These are phyloP conservation scores for Proliferodiscus dingleyae DNA, from an alignment of 2,329 filamentous ascomycete genomes.

Conservation along the genomic window DNA sequence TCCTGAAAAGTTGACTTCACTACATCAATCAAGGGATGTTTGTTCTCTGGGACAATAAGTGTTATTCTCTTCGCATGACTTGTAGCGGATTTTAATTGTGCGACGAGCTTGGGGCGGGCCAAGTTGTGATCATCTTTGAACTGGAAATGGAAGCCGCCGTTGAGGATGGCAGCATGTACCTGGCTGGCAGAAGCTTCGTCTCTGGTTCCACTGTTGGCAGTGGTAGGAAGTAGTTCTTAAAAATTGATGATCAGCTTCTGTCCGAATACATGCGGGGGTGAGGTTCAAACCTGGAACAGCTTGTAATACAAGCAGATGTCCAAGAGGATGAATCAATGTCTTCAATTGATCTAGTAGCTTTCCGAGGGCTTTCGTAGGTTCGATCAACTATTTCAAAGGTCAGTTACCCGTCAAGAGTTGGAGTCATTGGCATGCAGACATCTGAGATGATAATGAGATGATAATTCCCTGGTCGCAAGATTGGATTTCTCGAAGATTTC, in stretches of 20 bases:
- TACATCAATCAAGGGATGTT: not conserved
- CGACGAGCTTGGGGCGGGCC: not conserved
- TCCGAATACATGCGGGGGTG: too few relatives aligned
- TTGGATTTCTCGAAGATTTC: not conserved
- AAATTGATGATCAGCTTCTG: too few relatives aligned
- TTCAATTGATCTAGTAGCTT: not conserved
- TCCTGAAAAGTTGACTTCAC: not conserved
- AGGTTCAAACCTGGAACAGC: not conserved
- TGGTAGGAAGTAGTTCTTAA: not conserved
- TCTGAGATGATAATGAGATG: conserved; percentile 6
- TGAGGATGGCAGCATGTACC: not conserved
- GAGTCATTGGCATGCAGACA: not conserved
- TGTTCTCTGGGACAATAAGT: not conserved
- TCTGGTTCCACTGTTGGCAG: not conserved
- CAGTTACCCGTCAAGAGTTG: not conserved
- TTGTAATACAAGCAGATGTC: not conserved
- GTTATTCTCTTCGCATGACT: conserved; percentile 3
- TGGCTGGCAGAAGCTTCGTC: not conserved
- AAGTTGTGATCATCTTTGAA: not conserved
- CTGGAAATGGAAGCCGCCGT: not conserved
- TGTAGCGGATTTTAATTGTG: not conserved
- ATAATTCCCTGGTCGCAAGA: not conserved
- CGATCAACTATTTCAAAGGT: not conserved
- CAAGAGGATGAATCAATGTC: not conserved
- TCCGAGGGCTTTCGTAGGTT: not conserved